A percentile compares a stretch with the other conserved stretches of the same genome.
phyloP scores from a whole-genome alignment of 2,329 filamentous ascomycete genomes.

The Colletotrichum karsti region DNA sequence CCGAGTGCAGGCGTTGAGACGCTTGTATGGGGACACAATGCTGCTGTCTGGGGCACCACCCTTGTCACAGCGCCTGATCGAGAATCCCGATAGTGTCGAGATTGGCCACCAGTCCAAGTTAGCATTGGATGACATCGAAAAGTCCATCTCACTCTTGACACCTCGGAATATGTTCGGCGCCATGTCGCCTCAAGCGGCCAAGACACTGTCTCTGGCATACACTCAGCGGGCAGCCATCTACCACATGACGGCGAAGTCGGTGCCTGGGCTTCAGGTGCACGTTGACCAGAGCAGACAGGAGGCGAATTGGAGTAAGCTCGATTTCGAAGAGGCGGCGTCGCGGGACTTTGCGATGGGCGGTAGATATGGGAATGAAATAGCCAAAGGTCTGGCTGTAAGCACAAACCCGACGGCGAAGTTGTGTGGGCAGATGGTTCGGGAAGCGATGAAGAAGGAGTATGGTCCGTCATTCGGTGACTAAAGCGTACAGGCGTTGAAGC shows the following conservation, averaged over 20 bases:
- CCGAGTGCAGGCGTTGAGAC: slow-evolving; percentile 72
- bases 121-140: slow-evolving; percentile 62
- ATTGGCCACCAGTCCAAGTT: slow-evolving; percentile 47
- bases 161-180: slow-evolving; percentile 58
- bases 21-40: slow-evolving; percentile 69
- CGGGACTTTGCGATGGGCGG: slow-evolving; percentile 71
- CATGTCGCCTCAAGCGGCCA: slow-evolving; percentile 71
- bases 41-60: slow-evolving; percentile 51
- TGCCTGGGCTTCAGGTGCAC: slow-evolving; percentile 44
- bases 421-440: slow-evolving; percentile 74
- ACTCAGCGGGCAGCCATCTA: slow-evolving; percentile 77
- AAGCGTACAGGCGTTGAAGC: neutral
- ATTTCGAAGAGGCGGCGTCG: slow-evolving; percentile 70
- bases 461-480: slow-evolving; percentile 54
- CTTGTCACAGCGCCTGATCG: slow-evolving; percentile 51
- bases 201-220: slow-evolving; percentile 73
- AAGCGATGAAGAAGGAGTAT: slow-evolving; percentile 76
- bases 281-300: slow-evolving; percentile 52
- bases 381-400: slow-evolving; percentile 69
- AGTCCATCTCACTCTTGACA: slow-evolving; percentile 66
- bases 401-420: slow-evolving; percentile 75
- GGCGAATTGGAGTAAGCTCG: slow-evolving; percentile 57
- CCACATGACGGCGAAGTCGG: slow-evolving; percentile 64
- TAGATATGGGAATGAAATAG: slow-evolving; percentile 71
- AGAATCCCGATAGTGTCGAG: slow-evolving; percentile 44